Evolutionary conservation across 768 basidiomycete genomes (phyloP).

Genomic region (Pleurotus djamor): DNA sequence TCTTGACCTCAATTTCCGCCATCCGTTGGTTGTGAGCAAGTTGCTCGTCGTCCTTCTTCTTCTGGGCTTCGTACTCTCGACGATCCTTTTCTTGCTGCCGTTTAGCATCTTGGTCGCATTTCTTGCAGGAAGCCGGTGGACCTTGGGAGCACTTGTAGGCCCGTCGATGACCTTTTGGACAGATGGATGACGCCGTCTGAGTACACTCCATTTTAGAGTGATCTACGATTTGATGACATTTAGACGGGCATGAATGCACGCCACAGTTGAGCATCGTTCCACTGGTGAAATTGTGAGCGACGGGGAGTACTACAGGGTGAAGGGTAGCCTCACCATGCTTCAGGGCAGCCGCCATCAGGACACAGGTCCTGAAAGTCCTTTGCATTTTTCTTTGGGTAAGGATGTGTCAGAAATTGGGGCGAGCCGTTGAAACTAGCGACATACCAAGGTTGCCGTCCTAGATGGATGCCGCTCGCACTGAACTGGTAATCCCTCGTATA

Average conservation of each 20-base stretch:
- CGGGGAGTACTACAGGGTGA: not conserved
- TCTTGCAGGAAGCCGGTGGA: slow-evolving; percentile 31
- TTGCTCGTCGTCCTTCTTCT: slow-evolving; percentile 43
- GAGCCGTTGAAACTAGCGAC: not conserved
- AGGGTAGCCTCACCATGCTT: slow-evolving; percentile 49
- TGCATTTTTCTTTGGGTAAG: slow-evolving; percentile 8
- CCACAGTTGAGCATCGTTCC: slow-evolving; percentile 46
- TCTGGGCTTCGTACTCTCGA: slow-evolving; percentile 39
- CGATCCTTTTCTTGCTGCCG: slow-evolving; percentile 14
- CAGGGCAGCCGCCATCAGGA: slow-evolving; percentile 63
- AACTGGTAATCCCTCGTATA: slow-evolving; percentile 61
- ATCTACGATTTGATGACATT: slow-evolving; percentile 55
- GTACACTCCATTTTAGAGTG: slow-evolving; percentile 55
- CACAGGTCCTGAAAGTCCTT: slow-evolving; percentile 47
- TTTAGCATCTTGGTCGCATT: slow-evolving; percentile 47
- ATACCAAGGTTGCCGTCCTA: slow-evolving; percentile 31
- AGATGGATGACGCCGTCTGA: slow-evolving; percentile 30
- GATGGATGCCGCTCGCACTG: slow-evolving; percentile 55
- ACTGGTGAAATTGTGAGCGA: slow-evolving; percentile 27
- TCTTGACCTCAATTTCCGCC: slow-evolving; percentile 37
- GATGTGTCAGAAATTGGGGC: not conserved
- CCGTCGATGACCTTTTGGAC: slow-evolving; percentile 41
- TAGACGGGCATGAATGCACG: slow-evolving; percentile 53
- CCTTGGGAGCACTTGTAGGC: slow-evolving; percentile 41
- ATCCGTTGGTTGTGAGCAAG: slow-evolving; percentile 37